phyloP scores from a whole-genome alignment of 2,329 filamentous ascomycete genomes.

The Exutisphaerella laricina region DNA sequence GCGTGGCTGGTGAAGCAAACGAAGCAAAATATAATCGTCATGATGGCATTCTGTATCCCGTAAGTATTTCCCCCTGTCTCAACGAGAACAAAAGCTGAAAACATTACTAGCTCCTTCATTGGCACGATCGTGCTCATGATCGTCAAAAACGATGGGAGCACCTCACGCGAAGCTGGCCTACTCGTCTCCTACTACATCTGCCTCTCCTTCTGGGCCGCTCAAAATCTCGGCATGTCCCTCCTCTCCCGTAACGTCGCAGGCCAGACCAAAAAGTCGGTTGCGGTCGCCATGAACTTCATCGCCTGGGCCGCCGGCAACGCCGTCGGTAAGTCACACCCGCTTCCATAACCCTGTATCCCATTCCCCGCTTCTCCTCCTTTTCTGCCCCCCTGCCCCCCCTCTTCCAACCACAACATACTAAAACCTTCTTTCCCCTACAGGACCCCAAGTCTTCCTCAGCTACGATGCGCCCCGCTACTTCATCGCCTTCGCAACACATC shows the following conservation, averaged over 20 bases:
- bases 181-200: slow-evolving; percentile 71
- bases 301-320: slow-evolving; percentile 65
- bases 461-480: slow-evolving; percentile 60
- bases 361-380: background rate
- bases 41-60: slow-evolving; percentile 62
- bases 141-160: slow-evolving; percentile 53
- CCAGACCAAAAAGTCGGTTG: slow-evolving; percentile 66
- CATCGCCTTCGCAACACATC: slow-evolving; percentile 63
- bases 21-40: slow-evolving; percentile 62
- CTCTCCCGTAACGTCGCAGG: slow-evolving; percentile 59
- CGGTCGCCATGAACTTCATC: slow-evolving; percentile 64
- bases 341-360: background rate
- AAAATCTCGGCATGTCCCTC: slow-evolving; percentile 27
- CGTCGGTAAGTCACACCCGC: slow-evolving; percentile 44
- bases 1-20: slow-evolving; percentile 64
- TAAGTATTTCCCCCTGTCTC: slow-evolving; percentile 36
- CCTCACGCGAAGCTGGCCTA: slow-evolving; percentile 58
- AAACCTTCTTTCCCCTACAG: slow-evolving; percentile 27
- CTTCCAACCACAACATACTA: slow-evolving; percentile 1
- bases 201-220: slow-evolving; percentile 69
- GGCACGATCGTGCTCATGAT: slow-evolving; percentile 70
- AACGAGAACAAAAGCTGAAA: slow-evolving; percentile 1
- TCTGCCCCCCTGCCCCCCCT: too few relatives aligned
- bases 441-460: slow-evolving; percentile 59
- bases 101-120: slow-evolving; percentile 53